Percentiles rank a stretch among this genome's conserved stretches.
These are phyloP conservation scores for Xerocomellus amylosporus DNA, from an alignment of 768 basidiomycete genomes.

Conservation along the genomic window DNA sequence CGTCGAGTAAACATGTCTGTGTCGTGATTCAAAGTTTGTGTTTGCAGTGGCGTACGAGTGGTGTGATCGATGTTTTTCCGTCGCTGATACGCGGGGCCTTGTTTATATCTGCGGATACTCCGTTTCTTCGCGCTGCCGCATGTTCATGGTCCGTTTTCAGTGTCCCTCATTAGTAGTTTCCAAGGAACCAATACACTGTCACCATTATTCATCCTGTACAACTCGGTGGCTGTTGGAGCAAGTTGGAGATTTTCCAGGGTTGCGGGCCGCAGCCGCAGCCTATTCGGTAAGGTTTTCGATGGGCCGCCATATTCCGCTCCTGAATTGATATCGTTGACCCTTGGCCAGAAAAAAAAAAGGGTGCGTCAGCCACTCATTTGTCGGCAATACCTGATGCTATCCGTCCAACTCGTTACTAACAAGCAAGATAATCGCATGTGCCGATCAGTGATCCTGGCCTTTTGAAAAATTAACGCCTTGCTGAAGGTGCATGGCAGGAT, in stretches of 20 bases:
- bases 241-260: background rate
- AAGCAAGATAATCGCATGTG: slow-evolving; percentile 11
- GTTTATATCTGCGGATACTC: slow-evolving; percentile 18
- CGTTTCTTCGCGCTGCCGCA: slow-evolving; percentile 8
- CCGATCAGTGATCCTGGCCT: slow-evolving; percentile 5
- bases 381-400: slow-evolving; percentile 14
- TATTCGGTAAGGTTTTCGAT: slow-evolving; percentile 12
- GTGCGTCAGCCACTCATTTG: slow-evolving; percentile 13
- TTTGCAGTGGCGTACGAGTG: slow-evolving; percentile 18
- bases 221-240: background rate
- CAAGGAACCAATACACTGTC: slow-evolving; percentile 25
- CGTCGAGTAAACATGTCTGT: slow-evolving; percentile 52
- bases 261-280: slow-evolving; percentile 3
- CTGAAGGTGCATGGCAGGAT: slow-evolving; percentile 21
- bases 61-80: slow-evolving; percentile 21
- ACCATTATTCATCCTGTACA: slow-evolving; percentile 7
- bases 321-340: slow-evolving; percentile 10
- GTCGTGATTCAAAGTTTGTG: slow-evolving; percentile 11
- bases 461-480: slow-evolving; percentile 8
- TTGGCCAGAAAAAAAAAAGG: slow-evolving; percentile 5
- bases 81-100: slow-evolving; percentile 20
- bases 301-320: background rate
- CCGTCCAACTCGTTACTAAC: slow-evolving; percentile 6
- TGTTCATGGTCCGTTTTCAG: slow-evolving; percentile 21
- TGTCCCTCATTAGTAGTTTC: slow-evolving; percentile 28